Conservation (phyloP, 768 basidiomycete genomes). For the Mycena rebaudengoi region DNA sequence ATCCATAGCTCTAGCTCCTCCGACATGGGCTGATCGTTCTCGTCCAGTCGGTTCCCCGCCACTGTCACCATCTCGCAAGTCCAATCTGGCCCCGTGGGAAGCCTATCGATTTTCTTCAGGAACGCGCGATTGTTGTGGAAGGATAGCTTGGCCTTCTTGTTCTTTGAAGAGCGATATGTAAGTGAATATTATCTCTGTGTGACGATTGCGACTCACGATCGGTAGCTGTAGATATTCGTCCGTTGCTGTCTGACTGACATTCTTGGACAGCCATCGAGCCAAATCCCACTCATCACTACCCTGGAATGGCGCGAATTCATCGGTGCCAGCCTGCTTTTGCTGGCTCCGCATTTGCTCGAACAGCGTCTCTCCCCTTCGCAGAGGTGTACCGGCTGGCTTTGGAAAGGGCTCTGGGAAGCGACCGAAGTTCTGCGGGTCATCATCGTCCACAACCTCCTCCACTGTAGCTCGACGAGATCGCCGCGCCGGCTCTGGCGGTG, state of each 20-base stretch:
- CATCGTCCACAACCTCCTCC: background rate
- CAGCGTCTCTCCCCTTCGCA: background rate
- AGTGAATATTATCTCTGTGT: background rate
- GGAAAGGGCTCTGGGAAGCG: background rate
- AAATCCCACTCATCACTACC: slow-evolving; percentile 39
- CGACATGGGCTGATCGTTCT: background rate
- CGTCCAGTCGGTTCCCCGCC: slow-evolving; percentile 20
- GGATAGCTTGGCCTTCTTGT: background rate
- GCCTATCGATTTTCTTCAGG: slow-evolving; percentile 27
- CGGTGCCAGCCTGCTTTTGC: background rate
- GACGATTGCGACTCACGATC: background rate
- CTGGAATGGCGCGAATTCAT: slow-evolving; percentile 36
- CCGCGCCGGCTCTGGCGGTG: background rate
- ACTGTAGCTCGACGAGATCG: background rate
- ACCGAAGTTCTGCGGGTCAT: background rate
- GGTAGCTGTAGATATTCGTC: slow-evolving; percentile 39
- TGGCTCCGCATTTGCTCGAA: slow-evolving; percentile 16
- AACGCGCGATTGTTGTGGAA: slow-evolving; percentile 26
- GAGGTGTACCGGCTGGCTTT: background rate
- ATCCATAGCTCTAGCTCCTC: slow-evolving; percentile 14
- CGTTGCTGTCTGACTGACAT: slow-evolving; percentile 34
- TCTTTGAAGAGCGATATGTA: background rate
- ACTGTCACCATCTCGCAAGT: slow-evolving; percentile 28
- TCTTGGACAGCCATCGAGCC: slow-evolving; percentile 37
- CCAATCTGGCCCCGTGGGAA: slow-evolving; percentile 31